These are phyloP conservation scores for Haplosporangium gracile DNA, from an alignment of 192 early-diverging fungal species.

Conservation along the genomic window DNA sequence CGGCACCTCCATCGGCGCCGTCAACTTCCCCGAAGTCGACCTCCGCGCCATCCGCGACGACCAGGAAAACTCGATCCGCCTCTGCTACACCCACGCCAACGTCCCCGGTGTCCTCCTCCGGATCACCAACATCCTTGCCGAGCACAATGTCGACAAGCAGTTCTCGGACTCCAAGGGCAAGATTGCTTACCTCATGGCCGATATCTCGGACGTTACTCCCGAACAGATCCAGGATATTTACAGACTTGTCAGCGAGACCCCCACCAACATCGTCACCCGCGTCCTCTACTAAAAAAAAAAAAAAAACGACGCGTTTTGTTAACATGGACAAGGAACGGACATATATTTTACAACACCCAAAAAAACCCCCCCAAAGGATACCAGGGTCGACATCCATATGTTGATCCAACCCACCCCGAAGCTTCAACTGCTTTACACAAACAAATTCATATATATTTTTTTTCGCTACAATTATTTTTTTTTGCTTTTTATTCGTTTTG, in stretches of 20 bases:
- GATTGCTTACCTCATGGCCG: slow-evolving; percentile 97
- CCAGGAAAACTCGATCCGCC: slow-evolving; percentile 78
- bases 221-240: slow-evolving; percentile 80
- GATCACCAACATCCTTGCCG: slow-evolving; percentile 96
- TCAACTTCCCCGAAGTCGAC: slow-evolving; percentile 98
- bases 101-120: slow-evolving; percentile 57
- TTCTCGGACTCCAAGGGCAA: slow-evolving; percentile 95
- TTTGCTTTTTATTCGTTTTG: neutral
- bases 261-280: slow-evolving; percentile 83
- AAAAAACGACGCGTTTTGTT: neutral
- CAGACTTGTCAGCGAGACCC: slow-evolving; percentile 69
- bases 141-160: slow-evolving; percentile 99
- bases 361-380: neutral
- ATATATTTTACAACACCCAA: neutral
- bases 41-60: slow-evolving; percentile 84
- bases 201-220: slow-evolving; percentile 85
- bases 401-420: neutral
- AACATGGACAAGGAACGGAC: slow-evolving; percentile 3
- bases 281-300: slow-evolving; percentile 72
- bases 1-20: slow-evolving; percentile 91
- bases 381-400: neutral
- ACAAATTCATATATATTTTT: neutral
- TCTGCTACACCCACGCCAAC: slow-evolving; percentile 89
- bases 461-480: neutral
- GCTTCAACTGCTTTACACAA: slow-evolving; percentile 3